phyloP scores from a whole-genome alignment of 1,139 yeast species.

The Starmera stellimalicola region DNA sequence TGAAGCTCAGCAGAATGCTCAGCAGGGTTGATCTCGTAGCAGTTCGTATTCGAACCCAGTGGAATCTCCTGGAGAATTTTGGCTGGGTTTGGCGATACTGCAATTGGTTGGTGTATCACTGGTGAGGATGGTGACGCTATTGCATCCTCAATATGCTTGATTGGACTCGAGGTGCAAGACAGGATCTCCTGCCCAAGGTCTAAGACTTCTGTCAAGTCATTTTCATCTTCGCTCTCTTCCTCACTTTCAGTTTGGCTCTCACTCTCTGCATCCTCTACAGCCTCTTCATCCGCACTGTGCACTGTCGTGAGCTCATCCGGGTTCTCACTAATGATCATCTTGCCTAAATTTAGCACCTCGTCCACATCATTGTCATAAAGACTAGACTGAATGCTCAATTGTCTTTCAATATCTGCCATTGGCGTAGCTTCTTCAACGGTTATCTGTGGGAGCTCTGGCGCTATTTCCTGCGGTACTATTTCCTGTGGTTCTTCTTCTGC shows the following conservation, averaged over 20 bases:
- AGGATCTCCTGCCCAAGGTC: not conserved
- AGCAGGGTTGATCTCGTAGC: constrained; percentile 7
- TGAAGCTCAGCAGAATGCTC: constrained; percentile 6
- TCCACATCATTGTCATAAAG: constrained; percentile 1
- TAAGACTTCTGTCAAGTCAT: not conserved
- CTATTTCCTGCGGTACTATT: constrained; percentile 1
- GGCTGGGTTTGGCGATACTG: not conserved
- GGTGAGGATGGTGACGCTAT: constrained; percentile 4
- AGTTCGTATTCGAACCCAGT: not conserved
- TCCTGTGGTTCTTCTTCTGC: not conserved
- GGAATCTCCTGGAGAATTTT: not conserved
- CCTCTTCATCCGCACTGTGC: not conserved
- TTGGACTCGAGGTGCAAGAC: not conserved
- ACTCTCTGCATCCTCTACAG: constrained; percentile 6
- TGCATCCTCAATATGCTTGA: constrained; percentile 3
- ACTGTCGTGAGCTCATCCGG: not conserved
- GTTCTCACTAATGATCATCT: constrained; percentile 8
- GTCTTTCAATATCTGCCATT: not conserved
- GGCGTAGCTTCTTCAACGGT: not conserved
- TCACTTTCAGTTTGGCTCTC: constrained; percentile 4
- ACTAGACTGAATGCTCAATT: not conserved
- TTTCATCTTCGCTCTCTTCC: constrained; percentile 1
- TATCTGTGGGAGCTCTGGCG: not conserved
- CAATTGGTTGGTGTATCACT: not conserved
- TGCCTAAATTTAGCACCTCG: constrained; percentile 11